These are phyloP conservation scores for Cyberlindnera suaveolens DNA, from an alignment of 805 yeast genomes.

Conservation along the genomic window DNA sequence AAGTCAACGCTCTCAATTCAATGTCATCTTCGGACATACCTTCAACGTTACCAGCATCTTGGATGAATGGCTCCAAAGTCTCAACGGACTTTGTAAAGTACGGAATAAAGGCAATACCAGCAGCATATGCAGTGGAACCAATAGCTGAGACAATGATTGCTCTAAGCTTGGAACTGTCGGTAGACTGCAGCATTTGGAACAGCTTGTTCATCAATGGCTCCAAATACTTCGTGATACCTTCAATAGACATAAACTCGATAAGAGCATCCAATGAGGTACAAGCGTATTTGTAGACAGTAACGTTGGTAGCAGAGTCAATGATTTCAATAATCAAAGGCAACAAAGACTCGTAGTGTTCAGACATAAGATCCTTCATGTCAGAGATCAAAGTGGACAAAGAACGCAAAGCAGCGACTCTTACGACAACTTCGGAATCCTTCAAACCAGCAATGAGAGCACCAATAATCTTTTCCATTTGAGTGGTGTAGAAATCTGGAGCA, in stretches of 20 bases:
- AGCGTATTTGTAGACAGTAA: constrained; percentile 83
- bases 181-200: constrained; percentile 72
- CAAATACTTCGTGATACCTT: constrained; percentile 73
- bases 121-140: constrained; percentile 94
- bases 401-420: constrained; percentile 80
- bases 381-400: constrained; percentile 72
- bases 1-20: constrained; percentile 85
- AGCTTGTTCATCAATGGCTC: constrained; percentile 88
- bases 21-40: constrained; percentile 85
- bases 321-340: constrained; percentile 82
- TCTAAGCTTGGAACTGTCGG: constrained; percentile 65
- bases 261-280: constrained; percentile 88
- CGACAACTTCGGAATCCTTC: constrained; percentile 66
- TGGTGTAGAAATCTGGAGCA: constrained; percentile 86
- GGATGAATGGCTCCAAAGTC: constrained; percentile 75
- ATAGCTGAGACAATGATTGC: constrained; percentile 87
- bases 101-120: constrained; percentile 83
- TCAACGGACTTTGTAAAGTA: constrained; percentile 78
- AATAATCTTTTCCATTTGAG: constrained; percentile 67
- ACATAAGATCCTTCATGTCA: constrained; percentile 79
- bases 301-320: constrained; percentile 79
- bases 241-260: constrained; percentile 85
- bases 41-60: constrained; percentile 58
- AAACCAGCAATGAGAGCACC: constrained; percentile 72
- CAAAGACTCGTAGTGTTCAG: constrained; percentile 75